phyloP scores from a whole-genome alignment of 1,284 basidiomycete species.

The Irpex rosettiformis region DNA sequence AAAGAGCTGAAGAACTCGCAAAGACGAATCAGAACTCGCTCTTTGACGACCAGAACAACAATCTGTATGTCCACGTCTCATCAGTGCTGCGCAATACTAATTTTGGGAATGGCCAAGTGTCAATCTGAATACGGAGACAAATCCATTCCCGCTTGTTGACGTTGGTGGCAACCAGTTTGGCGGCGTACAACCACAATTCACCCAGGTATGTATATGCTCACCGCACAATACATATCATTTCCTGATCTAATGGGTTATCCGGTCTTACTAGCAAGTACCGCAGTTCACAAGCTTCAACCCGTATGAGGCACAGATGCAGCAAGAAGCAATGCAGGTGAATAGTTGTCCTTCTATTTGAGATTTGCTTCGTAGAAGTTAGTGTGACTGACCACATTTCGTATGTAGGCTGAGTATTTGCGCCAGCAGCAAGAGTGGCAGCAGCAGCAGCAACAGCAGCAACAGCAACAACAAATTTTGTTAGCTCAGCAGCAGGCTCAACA shows the following conservation, averaged over 20 bases:
- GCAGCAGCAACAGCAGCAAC: conserved; percentile 46
- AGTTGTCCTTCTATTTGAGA: no score
- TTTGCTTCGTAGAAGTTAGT: neutral
- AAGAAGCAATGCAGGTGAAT: conserved; percentile 68
- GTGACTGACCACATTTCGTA: neutral
- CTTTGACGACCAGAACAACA: conserved; percentile 79
- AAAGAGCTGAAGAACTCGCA: conserved; percentile 65
- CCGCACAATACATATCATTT: conserved; percentile 20
- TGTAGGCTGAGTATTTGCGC: conserved; percentile 64
- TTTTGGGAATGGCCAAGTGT: conserved; percentile 2
- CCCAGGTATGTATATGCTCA: conserved; percentile 28
- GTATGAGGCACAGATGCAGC: conserved; percentile 92
- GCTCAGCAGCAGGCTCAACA: no score
- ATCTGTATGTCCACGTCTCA: conserved; percentile 45
- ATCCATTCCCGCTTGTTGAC: conserved; percentile 71
- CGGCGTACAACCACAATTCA: conserved; percentile 13
- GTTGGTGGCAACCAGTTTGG: conserved; percentile 30
- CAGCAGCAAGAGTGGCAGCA: conserved; percentile 70
- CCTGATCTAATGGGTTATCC: conserved; percentile 65
- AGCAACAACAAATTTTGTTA: conserved; percentile 43
- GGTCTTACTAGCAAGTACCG: conserved; percentile 34
- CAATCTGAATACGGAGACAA: conserved; percentile 27
- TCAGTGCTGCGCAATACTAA: neutral
- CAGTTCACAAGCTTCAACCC: conserved; percentile 92
- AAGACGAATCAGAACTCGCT: conserved; percentile 73